Percentiles rank a stretch among this genome's conserved stretches.
These are phyloP conservation scores for Uromyces viciae-fabae DNA, from an alignment of 1,284 basidiomycete genomes.

Conservation along the genomic window DNA sequence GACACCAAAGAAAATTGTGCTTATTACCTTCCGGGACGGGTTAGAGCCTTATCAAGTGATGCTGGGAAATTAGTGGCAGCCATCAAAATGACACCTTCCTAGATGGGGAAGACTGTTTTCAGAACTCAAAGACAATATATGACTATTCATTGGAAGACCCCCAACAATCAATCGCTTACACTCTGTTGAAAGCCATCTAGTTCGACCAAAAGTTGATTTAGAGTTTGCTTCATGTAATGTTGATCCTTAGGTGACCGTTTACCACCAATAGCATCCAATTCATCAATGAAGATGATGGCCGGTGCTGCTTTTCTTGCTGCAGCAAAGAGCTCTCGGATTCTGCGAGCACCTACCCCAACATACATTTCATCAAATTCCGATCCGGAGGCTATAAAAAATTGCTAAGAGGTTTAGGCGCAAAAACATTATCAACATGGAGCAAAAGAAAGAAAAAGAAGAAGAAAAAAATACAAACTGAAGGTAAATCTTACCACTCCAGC, in stretches of 20 bases:
- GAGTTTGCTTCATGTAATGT: slow-evolving; percentile 63
- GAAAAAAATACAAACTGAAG: too few relatives aligned
- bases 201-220: slow-evolving; percentile 90
- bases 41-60: slow-evolving; percentile 74
- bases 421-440: background rate
- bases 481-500: slow-evolving; percentile 67
- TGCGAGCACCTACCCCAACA: slow-evolving; percentile 90
- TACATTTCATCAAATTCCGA: slow-evolving; percentile 97
- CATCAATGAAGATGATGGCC: slow-evolving; percentile 91
- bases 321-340: slow-evolving; percentile 91
- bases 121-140: slow-evolving; percentile 59
- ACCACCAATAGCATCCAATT: slow-evolving; percentile 85
- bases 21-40: slow-evolving; percentile 71
- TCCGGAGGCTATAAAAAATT: slow-evolving; percentile 69
- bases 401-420: slow-evolving; percentile 57
- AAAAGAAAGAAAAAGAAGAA: too few relatives aligned
- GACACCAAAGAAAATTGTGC: background rate
- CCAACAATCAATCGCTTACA: too few relatives aligned
- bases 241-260: slow-evolving; percentile 84
- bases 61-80: slow-evolving; percentile 88
- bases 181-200: slow-evolving; percentile 88
- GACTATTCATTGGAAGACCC: slow-evolving; percentile 82
- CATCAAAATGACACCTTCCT: slow-evolving; percentile 45
- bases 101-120: background rate
- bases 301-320: slow-evolving; percentile 92